Evolutionary conservation across 2,329 filamentous ascomycete genomes (phyloP).

Genomic region (Lecanicillium sp.): DNA sequence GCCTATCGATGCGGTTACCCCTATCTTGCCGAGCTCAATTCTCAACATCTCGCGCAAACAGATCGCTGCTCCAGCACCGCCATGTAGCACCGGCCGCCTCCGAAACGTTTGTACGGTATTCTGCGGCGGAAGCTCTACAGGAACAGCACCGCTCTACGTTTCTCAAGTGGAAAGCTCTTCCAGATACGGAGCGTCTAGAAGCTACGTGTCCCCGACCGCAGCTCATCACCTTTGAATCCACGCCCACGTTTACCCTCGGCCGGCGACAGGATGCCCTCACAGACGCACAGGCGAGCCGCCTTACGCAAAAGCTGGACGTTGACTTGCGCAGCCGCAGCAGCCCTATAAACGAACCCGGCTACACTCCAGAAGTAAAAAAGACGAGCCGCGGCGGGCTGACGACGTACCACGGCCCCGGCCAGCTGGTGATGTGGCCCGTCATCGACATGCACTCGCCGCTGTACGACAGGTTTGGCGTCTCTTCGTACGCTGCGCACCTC

Average conservation of each 20-base stretch:
- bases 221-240: slow-evolving; percentile 74
- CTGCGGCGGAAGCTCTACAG: slow-evolving; percentile 21
- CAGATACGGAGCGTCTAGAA: slow-evolving; percentile 9
- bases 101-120: slow-evolving; percentile 20
- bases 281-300: slow-evolving; percentile 31
- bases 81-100: slow-evolving; percentile 18
- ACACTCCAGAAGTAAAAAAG: slow-evolving; percentile 53
- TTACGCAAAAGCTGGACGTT: slow-evolving; percentile 33
- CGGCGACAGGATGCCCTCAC: slow-evolving; percentile 60
- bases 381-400: slow-evolving; percentile 82
- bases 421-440: slow-evolving; percentile 86
- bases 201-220: slow-evolving; percentile 50
- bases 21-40: neutral
- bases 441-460: slow-evolving; percentile 60
- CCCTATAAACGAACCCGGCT: slow-evolving; percentile 23
- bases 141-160: slow-evolving; percentile 24
- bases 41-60: neutral
- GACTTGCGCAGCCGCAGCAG: slow-evolving; percentile 11
- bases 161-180: slow-evolving; percentile 25
- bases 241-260: slow-evolving; percentile 82
- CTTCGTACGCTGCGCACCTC: slow-evolving; percentile 69
- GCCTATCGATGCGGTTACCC: neutral
- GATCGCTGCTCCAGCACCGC: slow-evolving; percentile 19
- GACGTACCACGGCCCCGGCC: slow-evolving; percentile 92
- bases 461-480: slow-evolving; percentile 55